phyloP scores from a whole-genome alignment of 495 filamentous ascomycete genomes.

The Podospora pseudopauciseta region DNA sequence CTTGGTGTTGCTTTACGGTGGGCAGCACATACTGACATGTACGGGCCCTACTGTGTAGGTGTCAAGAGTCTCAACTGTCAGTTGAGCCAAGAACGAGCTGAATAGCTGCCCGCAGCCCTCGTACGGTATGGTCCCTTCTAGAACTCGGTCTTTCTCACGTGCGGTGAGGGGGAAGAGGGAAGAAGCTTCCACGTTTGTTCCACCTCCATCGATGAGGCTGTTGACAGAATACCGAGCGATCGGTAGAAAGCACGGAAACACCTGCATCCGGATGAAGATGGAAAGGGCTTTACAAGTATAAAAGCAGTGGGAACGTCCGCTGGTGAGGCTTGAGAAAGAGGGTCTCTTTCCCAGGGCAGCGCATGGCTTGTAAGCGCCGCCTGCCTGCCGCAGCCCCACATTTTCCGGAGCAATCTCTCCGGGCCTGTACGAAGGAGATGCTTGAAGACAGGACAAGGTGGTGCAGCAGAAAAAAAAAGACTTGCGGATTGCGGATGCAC shows the following conservation, averaged over 20 bases:
- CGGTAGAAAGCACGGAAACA: neutral
- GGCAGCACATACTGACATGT: too few relatives aligned
- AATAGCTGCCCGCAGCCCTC: too few relatives aligned
- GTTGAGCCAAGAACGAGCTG: neutral
- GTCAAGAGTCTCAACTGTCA: neutral
- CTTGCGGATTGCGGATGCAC: constrained; percentile 25
- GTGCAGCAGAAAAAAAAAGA: constrained; percentile 21
- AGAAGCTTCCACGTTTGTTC: too few relatives aligned
- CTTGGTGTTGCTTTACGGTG: too few relatives aligned
- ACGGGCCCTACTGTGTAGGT: neutral
- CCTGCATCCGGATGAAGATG: too few relatives aligned
- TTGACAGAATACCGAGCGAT: neutral
- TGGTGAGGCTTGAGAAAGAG: neutral
- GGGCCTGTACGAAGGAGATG: constrained; percentile 16
- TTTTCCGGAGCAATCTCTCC: neutral
- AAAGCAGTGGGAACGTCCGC: too few relatives aligned
- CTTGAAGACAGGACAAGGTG: constrained; percentile 28
- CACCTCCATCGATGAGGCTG: neutral
- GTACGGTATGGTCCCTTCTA: neutral
- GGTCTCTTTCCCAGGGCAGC: neutral
- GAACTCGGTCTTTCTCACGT: neutral
- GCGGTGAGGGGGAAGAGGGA: too few relatives aligned
- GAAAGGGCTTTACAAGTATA: too few relatives aligned
- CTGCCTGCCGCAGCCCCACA: constrained; percentile 10
- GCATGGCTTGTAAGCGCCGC: neutral